A percentile compares a stretch with the other conserved stretches of the same genome.
Conservation (phyloP, 2,329 filamentous ascomycete species). For the Colletotrichum tofieldiae region DNA sequence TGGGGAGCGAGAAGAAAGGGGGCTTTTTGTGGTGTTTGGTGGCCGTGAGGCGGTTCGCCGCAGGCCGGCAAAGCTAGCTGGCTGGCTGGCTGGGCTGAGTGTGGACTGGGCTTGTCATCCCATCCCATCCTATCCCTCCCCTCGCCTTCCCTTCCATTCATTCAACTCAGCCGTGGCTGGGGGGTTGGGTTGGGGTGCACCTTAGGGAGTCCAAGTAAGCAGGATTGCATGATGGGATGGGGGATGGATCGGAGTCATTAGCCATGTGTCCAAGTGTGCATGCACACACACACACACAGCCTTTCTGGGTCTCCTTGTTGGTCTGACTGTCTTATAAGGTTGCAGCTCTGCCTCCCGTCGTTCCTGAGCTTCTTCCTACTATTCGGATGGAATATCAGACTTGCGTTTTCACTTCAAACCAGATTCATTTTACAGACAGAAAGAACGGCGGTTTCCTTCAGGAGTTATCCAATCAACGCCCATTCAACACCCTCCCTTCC, state of each 20-base stretch:
- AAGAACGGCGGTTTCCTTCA: background rate
- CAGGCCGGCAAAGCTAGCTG: no score
- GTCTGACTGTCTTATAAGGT: slow-evolving; percentile 38
- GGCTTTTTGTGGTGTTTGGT: slow-evolving; percentile 24
- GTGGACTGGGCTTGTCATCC: slow-evolving; percentile 25
- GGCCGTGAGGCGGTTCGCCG: background rate
- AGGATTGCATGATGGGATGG: slow-evolving; percentile 21
- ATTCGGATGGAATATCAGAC: slow-evolving; percentile 25
- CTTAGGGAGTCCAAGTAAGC: background rate
- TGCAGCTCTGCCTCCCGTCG: slow-evolving; percentile 27
- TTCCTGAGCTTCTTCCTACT: background rate
- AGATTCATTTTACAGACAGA: background rate
- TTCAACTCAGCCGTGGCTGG: slow-evolving; percentile 38
- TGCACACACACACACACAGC: background rate
- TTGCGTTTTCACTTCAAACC: slow-evolving; percentile 13
- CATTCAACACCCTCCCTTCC: background rate
- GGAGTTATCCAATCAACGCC: background rate
- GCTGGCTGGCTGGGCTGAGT: slow-evolving; percentile 7
- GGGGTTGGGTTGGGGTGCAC: background rate
- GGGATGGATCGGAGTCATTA: slow-evolving; percentile 25
- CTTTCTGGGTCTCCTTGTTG: background rate
- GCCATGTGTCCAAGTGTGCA: background rate
- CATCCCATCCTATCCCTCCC: slow-evolving; percentile 10
- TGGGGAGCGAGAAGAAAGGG: background rate
- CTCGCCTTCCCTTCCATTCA: slow-evolving; percentile 22